Conservation (phyloP, 441 rosid genomes). For the Croton setiger region DNA sequence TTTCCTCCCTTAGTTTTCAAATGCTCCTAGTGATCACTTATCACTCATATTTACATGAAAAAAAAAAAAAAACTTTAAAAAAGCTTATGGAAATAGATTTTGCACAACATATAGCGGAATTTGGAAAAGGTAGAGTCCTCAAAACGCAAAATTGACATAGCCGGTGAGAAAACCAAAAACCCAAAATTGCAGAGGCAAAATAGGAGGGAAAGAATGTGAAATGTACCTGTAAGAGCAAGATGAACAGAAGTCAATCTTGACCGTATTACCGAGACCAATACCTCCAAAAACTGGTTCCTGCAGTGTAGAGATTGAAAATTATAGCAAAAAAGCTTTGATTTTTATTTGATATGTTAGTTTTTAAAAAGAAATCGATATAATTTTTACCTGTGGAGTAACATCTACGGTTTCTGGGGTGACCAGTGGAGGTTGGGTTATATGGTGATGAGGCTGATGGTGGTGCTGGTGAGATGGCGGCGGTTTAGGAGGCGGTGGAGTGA, state of each 20-base stretch:
- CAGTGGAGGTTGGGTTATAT: background rate
- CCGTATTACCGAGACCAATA: slow-evolving; percentile 56
- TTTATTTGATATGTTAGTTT: too few species aligned
- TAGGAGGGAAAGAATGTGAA: too few species aligned
- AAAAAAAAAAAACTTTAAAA: too few species aligned
- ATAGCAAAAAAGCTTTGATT: background rate
- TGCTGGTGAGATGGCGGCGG: slow-evolving; percentile 36
- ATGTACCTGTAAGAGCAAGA: slow-evolving; percentile 73
- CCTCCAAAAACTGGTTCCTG: slow-evolving; percentile 44
- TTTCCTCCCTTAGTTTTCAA: too few species aligned
- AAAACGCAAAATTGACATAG: too few species aligned
- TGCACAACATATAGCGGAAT: background rate
- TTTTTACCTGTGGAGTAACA: slow-evolving; percentile 42
- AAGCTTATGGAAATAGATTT: background rate
- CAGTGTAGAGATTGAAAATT: slow-evolving; percentile 11
- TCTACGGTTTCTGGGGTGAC: slow-evolving; percentile 37
- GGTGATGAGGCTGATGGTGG: slow-evolving; percentile 19
- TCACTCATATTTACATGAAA: background rate
- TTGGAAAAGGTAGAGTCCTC: background rate
- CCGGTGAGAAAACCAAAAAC: too few species aligned
- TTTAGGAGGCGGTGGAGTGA: slow-evolving; percentile 58
- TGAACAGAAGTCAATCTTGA: slow-evolving; percentile 70
- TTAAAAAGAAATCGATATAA: background rate
- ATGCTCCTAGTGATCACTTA: background rate
- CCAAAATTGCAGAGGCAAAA: background rate